Evolutionary conservation across 164 flowering plant genomes (phyloP).

Genomic region (Protea cynaroides): DNA sequence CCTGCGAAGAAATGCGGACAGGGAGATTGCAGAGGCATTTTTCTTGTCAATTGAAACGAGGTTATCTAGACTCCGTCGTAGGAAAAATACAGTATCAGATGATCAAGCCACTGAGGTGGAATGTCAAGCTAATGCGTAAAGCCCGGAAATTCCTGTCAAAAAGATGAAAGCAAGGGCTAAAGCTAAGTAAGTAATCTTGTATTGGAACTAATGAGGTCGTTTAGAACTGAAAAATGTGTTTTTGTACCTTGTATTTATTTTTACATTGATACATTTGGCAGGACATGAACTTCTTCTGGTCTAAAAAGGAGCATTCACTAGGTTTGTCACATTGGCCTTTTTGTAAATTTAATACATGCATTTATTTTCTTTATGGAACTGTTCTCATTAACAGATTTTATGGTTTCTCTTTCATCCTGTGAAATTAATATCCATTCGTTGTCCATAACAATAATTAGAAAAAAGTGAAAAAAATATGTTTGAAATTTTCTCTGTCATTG

Average conservation of each 20-base stretch:
- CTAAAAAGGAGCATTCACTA: background rate
- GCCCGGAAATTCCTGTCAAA: background rate
- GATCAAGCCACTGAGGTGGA: background rate
- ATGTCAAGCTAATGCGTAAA: background rate
- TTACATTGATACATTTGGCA: background rate
- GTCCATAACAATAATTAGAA: background rate
- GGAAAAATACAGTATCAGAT: constrained; percentile 3
- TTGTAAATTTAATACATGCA: background rate
- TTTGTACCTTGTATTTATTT: background rate
- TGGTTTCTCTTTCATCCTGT: no score
- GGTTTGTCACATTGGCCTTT: constrained; percentile 1
- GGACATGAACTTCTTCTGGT: background rate
- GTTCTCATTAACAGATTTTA: background rate
- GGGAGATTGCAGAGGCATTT: constrained; percentile 1
- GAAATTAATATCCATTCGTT: background rate
- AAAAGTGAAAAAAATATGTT: background rate
- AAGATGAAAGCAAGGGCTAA: background rate
- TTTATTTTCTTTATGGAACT: background rate
- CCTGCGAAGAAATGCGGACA: constrained; percentile 2
- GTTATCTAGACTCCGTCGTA: constrained; percentile 4
- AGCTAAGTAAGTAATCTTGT: background rate
- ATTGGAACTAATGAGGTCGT: background rate
- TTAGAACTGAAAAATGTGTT: background rate
- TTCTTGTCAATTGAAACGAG: no score
- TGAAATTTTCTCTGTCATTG: no score